Conservation (phyloP, 106 monocot species). For the Platanthera zijinensis region DNA sequence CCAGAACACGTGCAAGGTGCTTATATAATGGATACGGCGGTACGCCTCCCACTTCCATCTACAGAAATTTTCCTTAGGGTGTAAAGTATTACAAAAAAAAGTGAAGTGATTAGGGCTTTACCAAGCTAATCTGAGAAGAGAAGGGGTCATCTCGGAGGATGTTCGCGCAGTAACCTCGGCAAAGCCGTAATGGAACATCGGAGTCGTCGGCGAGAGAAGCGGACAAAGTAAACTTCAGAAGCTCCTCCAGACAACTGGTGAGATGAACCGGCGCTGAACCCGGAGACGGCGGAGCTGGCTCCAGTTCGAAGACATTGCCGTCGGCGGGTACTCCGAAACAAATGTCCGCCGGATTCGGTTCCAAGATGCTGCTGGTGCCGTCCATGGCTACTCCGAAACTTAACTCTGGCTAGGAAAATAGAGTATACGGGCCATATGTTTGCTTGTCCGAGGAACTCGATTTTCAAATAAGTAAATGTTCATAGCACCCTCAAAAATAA, state of each 20-base stretch:
- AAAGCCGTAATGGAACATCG: constrained; percentile 24
- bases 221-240: constrained; percentile 55
- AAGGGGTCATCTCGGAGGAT: constrained; percentile 49
- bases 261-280: constrained; percentile 19
- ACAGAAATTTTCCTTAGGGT: not conserved
- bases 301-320: not conserved
- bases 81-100: not conserved
- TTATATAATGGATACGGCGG: constrained; percentile 64
- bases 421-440: no score
- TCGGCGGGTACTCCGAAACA: no score
- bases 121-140: constrained; percentile 3
- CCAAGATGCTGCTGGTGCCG: no score
- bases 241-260: constrained; percentile 42
- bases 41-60: constrained; percentile 32
- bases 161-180: constrained; percentile 42
- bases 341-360: no score
- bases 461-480: no score
- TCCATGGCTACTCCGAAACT: no score
- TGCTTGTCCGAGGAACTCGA: no score
- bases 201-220: constrained; percentile 6
- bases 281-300: constrained; percentile 25
- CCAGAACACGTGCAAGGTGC: constrained; percentile 38
- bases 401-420: no score
- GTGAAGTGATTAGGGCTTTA: not conserved
- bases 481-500: no score